These are phyloP conservation scores for Kokia cookei DNA, from an alignment of 441 rosid species.

Conservation along the genomic window DNA sequence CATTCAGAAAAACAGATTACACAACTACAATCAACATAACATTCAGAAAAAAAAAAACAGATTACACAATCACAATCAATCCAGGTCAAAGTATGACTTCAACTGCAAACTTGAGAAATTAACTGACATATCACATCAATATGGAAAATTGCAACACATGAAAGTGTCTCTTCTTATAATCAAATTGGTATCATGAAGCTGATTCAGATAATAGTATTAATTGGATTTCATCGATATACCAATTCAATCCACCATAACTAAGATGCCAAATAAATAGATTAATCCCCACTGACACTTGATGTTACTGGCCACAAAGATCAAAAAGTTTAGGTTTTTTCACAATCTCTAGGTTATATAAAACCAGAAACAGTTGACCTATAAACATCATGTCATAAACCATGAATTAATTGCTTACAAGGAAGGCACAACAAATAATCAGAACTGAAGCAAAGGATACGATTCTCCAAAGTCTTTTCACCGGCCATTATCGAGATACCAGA, in stretches of 20 bases:
- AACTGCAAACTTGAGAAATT: not conserved
- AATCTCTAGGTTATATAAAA: not conserved
- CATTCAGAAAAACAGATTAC: not conserved
- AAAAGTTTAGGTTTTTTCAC: too few relatives aligned
- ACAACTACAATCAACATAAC: not conserved
- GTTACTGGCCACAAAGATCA: not conserved
- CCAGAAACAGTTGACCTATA: not conserved
- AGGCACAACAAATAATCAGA: not conserved
- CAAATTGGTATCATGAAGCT: not conserved
- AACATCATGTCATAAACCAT: not conserved
- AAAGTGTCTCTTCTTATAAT: not conserved
- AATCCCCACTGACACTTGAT: not conserved
- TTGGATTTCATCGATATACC: not conserved
- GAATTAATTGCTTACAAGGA: not conserved
- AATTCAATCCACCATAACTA: not conserved
- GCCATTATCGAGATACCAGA: conserved; percentile 24
- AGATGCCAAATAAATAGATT: not conserved
- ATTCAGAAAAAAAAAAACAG: not conserved
- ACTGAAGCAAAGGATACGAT: conserved; percentile 17
- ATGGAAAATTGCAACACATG: not conserved
- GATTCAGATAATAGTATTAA: not conserved
- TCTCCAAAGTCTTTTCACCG: conserved; percentile 18
- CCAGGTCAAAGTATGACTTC: not conserved
- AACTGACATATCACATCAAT: not conserved
- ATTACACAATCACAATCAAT: not conserved